These are phyloP conservation scores for Coprinopsis cinerea DNA, from an alignment of 768 basidiomycete genomes.

Conservation along the genomic window DNA sequence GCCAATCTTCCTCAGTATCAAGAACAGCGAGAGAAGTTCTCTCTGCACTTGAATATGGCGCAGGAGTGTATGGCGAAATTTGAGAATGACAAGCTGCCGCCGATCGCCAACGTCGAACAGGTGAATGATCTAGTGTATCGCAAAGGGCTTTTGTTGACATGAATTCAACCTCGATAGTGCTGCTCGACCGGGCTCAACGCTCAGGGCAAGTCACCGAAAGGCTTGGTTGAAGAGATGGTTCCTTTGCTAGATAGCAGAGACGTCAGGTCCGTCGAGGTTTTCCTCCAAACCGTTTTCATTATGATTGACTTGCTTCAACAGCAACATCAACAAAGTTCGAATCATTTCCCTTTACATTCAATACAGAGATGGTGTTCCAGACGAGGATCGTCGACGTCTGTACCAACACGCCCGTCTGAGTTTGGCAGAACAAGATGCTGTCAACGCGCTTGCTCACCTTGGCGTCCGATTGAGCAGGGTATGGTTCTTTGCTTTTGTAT, in stretches of 20 bases:
- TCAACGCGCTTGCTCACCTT: constrained; percentile 79
- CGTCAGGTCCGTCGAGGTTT: constrained; percentile 52
- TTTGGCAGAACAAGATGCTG: constrained; percentile 86
- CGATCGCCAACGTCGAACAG: constrained; percentile 89
- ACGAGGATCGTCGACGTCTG: constrained; percentile 89
- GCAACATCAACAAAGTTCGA: constrained; percentile 89
- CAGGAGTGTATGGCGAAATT: constrained; percentile 96
- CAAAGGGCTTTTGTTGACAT: too few species aligned
- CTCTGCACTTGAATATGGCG: constrained; percentile 94
- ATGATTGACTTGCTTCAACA: constrained; percentile 24
- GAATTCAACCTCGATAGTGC: constrained; percentile 43
- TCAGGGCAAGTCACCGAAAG: constrained; percentile 93
- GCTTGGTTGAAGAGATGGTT: constrained; percentile 97
- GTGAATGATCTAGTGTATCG: constrained; percentile 34
- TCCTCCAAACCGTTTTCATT: constrained; percentile 2
- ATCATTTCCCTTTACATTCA: constrained; percentile 95
- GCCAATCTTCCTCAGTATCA: constrained; percentile 92
- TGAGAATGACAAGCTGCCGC: constrained; percentile 77
- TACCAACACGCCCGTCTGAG: constrained; percentile 92
- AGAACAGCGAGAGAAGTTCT: constrained; percentile 97
- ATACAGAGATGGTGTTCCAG: constrained; percentile 94
- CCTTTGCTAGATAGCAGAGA: constrained; percentile 85
- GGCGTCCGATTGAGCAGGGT: constrained; percentile 85
- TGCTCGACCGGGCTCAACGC: constrained; percentile 90
- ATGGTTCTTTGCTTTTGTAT: constrained; percentile 17